phyloP scores from a whole-genome alignment of 139 green algal species.

The Chloropicon primus region DNA sequence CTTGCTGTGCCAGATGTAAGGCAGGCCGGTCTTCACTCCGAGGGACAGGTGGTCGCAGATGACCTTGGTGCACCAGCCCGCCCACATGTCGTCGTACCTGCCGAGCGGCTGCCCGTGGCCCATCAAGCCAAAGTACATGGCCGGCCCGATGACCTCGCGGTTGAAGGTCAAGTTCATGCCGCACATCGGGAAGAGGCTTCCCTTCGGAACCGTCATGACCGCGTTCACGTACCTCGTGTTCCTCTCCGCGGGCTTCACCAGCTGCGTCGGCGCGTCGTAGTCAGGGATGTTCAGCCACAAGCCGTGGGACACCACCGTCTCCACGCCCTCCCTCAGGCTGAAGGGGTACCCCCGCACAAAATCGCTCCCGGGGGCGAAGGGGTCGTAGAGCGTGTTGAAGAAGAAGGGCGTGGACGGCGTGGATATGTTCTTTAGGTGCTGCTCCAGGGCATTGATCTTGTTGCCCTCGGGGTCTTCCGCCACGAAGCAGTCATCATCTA shows the following conservation, averaged over 20 bases:
- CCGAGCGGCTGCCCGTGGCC: slow-evolving; percentile 89
- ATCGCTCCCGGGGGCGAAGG: slow-evolving; percentile 7
- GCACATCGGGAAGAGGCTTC: slow-evolving; percentile 91
- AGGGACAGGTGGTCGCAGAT: slow-evolving; percentile 86
- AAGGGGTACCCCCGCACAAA: slow-evolving; percentile 53
- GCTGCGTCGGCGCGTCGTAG: slow-evolving; percentile 93
- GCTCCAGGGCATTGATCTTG: slow-evolving; percentile 85
- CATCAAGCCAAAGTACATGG: slow-evolving; percentile 77
- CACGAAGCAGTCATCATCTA: slow-evolving; percentile 93
- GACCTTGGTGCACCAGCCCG: slow-evolving; percentile 90
- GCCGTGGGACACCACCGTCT: slow-evolving; percentile 80
- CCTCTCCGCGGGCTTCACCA: slow-evolving; percentile 90
- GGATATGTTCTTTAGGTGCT: slow-evolving; percentile 90
- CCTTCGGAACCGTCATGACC: slow-evolving; percentile 91
- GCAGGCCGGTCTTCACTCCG: slow-evolving; percentile 89
- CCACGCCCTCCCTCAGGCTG: slow-evolving; percentile 69
- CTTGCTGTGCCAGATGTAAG: slow-evolving; percentile 96
- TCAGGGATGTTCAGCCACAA: slow-evolving; percentile 97
- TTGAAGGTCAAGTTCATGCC: slow-evolving; percentile 96
- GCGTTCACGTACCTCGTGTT: slow-evolving; percentile 88
- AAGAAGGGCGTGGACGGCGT: slow-evolving; percentile 85
- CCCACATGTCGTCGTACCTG: slow-evolving; percentile 97
- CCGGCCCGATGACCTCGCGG: slow-evolving; percentile 26
- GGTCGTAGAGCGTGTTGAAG: slow-evolving; percentile 94
- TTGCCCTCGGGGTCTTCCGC: slow-evolving; percentile 62